Base-by-base conservation (phyloP, 345 rosid genomes). In the Aquilaria sinensis region DNA sequence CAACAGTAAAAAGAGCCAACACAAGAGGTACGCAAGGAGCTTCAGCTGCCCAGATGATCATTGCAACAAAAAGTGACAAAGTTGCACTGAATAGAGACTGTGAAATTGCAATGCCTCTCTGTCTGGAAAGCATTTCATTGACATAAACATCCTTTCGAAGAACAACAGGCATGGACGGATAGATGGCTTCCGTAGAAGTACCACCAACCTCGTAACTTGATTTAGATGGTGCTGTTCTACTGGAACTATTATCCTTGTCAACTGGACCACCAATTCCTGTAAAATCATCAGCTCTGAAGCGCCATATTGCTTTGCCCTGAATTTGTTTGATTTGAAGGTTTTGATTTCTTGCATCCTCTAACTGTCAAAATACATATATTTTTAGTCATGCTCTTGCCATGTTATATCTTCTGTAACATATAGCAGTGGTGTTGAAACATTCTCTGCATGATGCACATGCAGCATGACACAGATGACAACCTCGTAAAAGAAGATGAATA, bases 1-100 rank as follows among this genome's bases (percentile, higher is more conserved):
- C 92, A 2, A 90, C 95, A 0, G 77, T 69, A 70, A 84, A 86
- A 34, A 90, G 89, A 31, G 92, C 89, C 62, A 87, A 71, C 76
- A 88, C 87, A 15, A 94, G 90, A 5, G 95, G 92, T 71, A 82
- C 77, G 60, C 92, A 85, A n/a, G 86, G 74, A 56, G 85, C 92
- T 60, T 63, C 62, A 1, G 88, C 88, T 75, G 78, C 73, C 83
- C 85, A 85, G 12, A 86, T 69, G 31, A 83, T 85, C 65, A 84
- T 60, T 47, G 87, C 90, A 13, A 93, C 92, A 61, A 85, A 68
- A 15, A 88, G 66, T 5, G 96, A 85, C 1, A 90, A 71, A 49
- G 76, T 30, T 4, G 82, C 85, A 48, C 96, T 85, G 54, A 90
- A 86, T 47, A 88, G 43, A 29, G 85, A 77, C 67, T 84, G 88